These are phyloP conservation scores for Tylopilus rubrobrunneus DNA, from an alignment of 768 basidiomycete species.

Conservation along the genomic window DNA sequence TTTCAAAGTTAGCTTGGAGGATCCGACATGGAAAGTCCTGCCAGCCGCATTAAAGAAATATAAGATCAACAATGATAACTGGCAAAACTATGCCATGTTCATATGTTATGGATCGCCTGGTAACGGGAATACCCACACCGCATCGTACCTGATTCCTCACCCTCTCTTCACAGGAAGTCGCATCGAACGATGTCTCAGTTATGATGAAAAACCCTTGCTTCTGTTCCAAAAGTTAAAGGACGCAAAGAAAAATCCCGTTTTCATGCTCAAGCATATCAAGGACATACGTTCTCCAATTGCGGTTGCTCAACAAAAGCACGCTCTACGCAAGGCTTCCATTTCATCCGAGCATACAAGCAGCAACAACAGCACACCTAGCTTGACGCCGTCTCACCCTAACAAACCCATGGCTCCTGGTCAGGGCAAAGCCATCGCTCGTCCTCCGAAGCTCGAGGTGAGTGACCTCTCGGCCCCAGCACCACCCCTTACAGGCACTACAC, in stretches of 20 bases:
- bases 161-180: constrained; percentile 49
- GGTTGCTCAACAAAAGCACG: constrained; percentile 95
- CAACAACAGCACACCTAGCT: constrained; percentile 15
- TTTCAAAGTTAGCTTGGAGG: constrained; percentile 96
- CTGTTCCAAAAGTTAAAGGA: constrained; percentile 98
- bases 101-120: constrained; percentile 95
- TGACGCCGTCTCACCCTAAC: constrained; percentile 17
- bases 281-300: constrained; percentile 97
- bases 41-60: constrained; percentile 99
- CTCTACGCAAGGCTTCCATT: constrained; percentile 71
- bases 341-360: constrained; percentile 25
- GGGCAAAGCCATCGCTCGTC: constrained; percentile 43
- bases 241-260: constrained; percentile 95
- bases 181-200: constrained; percentile 91
- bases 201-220: constrained; percentile 95
- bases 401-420: constrained; percentile 29
- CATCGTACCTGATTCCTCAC: not conserved
- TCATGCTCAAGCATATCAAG: constrained; percentile 93
- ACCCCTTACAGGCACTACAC: constrained; percentile 54
- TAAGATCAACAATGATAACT: constrained; percentile 96
- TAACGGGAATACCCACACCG: constrained; percentile 26
- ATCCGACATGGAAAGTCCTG: constrained; percentile 97
- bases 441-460: constrained; percentile 68
- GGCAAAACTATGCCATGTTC: constrained; percentile 99
- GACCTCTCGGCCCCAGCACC: constrained; percentile 52